Evolutionary conservation across 2,329 filamentous ascomycete species (phyloP), one percentile per base, ranked within the genome.

Genomic region (Talaromyces islandicus): DNA sequence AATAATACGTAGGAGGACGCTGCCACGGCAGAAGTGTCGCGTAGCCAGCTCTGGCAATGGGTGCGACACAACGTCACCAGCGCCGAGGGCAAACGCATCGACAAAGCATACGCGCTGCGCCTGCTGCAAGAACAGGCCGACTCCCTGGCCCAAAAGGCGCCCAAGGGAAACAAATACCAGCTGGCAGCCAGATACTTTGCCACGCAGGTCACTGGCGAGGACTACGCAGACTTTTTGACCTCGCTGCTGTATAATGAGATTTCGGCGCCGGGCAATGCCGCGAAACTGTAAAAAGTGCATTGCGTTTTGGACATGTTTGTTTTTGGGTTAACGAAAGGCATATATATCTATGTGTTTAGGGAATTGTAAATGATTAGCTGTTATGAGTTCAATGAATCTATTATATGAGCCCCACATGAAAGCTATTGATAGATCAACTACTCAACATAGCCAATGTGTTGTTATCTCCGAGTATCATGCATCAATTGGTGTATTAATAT

Each of bases 31-130:
- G 94, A 99, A 77, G 94, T 99, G 5, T 95, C 90, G 60, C 88
- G 94, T 69, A 91, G 86, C 67, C 94, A 99, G 81, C 84, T 99
- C 52, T 96, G 93, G 93, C 94, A 99, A 76, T 99, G 94, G 94
- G 86, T 88, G 64, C 87, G 84, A 70, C 86, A 89, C 73, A 81
- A 84, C 57, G 79, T 93, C 62, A 84, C 83, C 63, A 96, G 92
- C 7, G 84, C 88, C 50, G 91, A 96, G 72, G 93, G 93, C 78
- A 92, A 93, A 83, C 90, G 86, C 70, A 88, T 99, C 67, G 92
- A 96, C 79, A 97, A 97, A 83, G 85, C 86, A 38, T 97, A 96
- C 73, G 89, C 91, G 7, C 85, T 96, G 63, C 87, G 88, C 78
- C 82, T 97, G 60, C 85, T 97, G 68, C 87, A 90, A 75, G 92